These are phyloP conservation scores for Hypoxylon sp. DNA, from an alignment of 2,329 filamentous ascomycete species.

Conservation along the genomic window DNA sequence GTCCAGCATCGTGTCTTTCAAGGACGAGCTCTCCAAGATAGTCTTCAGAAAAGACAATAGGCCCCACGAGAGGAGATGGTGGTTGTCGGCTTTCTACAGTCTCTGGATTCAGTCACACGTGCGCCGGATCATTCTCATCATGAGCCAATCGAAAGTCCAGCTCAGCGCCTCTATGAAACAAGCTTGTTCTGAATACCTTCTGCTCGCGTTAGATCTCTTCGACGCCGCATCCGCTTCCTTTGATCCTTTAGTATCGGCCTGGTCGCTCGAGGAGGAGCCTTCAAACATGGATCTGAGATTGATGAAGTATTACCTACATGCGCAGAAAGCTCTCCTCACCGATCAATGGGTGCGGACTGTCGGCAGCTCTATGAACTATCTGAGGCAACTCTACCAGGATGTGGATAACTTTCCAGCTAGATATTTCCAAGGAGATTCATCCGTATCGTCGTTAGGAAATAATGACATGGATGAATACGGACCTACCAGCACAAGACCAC, in stretches of 20 bases:
- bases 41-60: slow-evolving; percentile 34
- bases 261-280: slow-evolving; percentile 36
- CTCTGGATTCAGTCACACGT: slow-evolving; percentile 35
- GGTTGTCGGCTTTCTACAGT: slow-evolving; percentile 34
- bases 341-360: slow-evolving; percentile 17
- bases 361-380: slow-evolving; percentile 21
- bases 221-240: slow-evolving; percentile 32
- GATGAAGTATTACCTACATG: slow-evolving; percentile 35
- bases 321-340: slow-evolving; percentile 25
- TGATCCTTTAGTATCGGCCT: slow-evolving; percentile 26
- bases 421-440: background rate
- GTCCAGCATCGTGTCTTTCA: slow-evolving; percentile 24
- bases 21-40: slow-evolving; percentile 29
- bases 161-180: slow-evolving; percentile 10
- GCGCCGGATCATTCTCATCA: slow-evolving; percentile 27
- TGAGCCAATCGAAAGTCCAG: slow-evolving; percentile 8
- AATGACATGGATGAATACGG: background rate
- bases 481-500: background rate
- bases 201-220: slow-evolving; percentile 32
- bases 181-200: slow-evolving; percentile 22
- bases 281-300: slow-evolving; percentile 29
- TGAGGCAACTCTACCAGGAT: slow-evolving; percentile 25
- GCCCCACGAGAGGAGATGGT: slow-evolving; percentile 33
- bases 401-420: background rate
- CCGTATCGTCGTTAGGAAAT: background rate